Base-by-base conservation (phyloP, 306 rosid genomes). In the Gleditsia sinensis region DNA sequence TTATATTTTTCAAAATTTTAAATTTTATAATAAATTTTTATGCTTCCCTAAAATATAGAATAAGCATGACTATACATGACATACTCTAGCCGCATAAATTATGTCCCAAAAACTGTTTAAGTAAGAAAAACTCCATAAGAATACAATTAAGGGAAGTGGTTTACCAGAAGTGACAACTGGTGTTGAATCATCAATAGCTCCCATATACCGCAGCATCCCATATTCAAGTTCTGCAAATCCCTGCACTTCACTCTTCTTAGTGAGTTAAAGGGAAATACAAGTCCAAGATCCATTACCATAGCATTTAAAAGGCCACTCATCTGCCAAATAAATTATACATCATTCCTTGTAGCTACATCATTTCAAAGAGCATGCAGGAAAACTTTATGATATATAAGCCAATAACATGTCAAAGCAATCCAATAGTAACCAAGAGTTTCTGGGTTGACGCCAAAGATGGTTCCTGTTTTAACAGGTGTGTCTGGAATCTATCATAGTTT, bases 181-280 rank as follows among this genome's bases (percentile, higher is more conserved):
- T 43, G 97, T 89, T 48, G 92, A 87, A 74, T 89, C 90, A 58
- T 93, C 92, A 11, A 93, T 86, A 68, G 96, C 96, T 83, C 88
- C 87, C 97, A 91, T 89, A 83, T 88, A 89, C 17, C 91, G 83
- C 78, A 93, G 80, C 97, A 93, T 89, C 43, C 94, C 97, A 50
- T 91, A 93, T 77, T 93, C 98, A 60, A 93, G 97, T 74, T 93
- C 97, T 9, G 98, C 98, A 77, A 93, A 91, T 33, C 94, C 98
- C 98, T 91, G 81, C 86, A 78, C 9, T 78, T 65, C 55, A 71
- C 10, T 25, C 53, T 33, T 9, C 68, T 69, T 21, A 27, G 33
- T 71, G 46, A 19, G 65, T 27, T 13, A 59, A 74, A 70, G 72
- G 65, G 60, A 51, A 60, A 70, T 32, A 23, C 48, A 56, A 57